Base-by-base conservation (phyloP, 352 stramenopile genomes). In the Globisporangium paroecandrum region DNA sequence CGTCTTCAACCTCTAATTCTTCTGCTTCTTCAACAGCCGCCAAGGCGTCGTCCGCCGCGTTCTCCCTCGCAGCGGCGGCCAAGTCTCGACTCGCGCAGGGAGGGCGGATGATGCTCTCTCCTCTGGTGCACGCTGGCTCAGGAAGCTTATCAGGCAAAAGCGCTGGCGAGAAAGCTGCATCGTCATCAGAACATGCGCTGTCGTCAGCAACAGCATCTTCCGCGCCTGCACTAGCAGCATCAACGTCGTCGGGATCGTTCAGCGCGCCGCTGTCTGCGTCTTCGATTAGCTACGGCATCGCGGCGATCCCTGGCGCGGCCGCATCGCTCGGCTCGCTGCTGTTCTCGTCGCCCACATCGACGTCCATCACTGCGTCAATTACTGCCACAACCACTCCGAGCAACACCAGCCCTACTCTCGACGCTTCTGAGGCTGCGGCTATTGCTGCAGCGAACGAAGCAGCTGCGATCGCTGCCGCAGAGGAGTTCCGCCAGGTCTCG, bases 11-110 rank as follows among this genome's bases (percentile, higher is more conserved):
- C 18, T 65, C 68, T 15, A 66, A 62, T 8, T 58, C 66, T 51
- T 75, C 75, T 10, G 72, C 75, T 10, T 58, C 57, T 1, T 49
- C 56, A 29, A 71, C 75, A 4, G 68, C 79, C 1, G 61, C 66
- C 3, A 77, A 77, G 65, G 73, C 79, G 24, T 83, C 82, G 12
- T 82, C 76, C 6, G 70, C 78, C 4, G 82, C 84, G 43, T 78
- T 84, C 32, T 86, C 82, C 10, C 82, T 87, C 65, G 82, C 84
- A 12, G 72, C 76, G 2, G 63, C 71, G 1, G 77, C 80, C 24
- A 74, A 71, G 22, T 89, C 81, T 15, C 89, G 87, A 29, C 59
- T 92, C 32, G 71, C 80, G 7, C 77, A 88, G 43, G 73, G 80
- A 38, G 77, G 81, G 7, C 78, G 81, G 29, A 80, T 78, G 62